A percentile compares a stretch with the other conserved stretches of the same genome.
phyloP scores from a whole-genome alignment of 2,329 filamentous ascomycete species.

The Emydomyces testavorans region DNA sequence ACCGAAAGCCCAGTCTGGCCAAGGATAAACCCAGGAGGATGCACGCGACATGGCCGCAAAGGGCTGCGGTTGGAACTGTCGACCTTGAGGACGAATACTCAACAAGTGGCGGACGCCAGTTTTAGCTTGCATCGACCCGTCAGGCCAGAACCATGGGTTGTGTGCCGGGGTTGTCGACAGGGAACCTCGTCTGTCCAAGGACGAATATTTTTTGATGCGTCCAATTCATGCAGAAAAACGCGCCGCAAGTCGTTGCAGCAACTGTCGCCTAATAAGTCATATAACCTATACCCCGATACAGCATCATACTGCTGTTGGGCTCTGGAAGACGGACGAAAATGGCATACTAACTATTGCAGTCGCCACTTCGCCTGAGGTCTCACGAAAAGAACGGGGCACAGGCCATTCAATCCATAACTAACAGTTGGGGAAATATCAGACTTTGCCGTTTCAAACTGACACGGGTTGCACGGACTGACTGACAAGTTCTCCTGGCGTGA shows the following conservation, averaged over 20 bases:
- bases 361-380: neutral
- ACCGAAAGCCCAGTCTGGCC: neutral
- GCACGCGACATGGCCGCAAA: neutral
- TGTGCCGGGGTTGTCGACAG: conserved; percentile 9
- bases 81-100: neutral
- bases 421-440: too few relatives aligned
- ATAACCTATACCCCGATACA: conserved; percentile 2
- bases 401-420: too few relatives aligned
- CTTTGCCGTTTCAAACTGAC: neutral
- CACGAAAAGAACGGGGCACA: neutral
- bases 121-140: neutral
- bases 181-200: neutral
- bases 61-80: neutral
- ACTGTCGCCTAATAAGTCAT: conserved; percentile 1
- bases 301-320: neutral
- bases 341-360: too few relatives aligned
- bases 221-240: conserved; percentile 6
- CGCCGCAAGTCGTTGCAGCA: neutral
- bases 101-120: neutral
- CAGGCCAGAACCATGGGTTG: conserved; percentile 2
- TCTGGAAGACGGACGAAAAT: too few relatives aligned
- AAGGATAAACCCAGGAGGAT: neutral
- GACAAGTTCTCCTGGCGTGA: neutral
- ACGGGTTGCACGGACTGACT: conserved; percentile 1
- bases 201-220: conserved; percentile 1